Evolutionary conservation across 75 land plant species (phyloP), one percentile per base, ranked within the genome.

Genomic region (Pinus albicaulis): DNA sequence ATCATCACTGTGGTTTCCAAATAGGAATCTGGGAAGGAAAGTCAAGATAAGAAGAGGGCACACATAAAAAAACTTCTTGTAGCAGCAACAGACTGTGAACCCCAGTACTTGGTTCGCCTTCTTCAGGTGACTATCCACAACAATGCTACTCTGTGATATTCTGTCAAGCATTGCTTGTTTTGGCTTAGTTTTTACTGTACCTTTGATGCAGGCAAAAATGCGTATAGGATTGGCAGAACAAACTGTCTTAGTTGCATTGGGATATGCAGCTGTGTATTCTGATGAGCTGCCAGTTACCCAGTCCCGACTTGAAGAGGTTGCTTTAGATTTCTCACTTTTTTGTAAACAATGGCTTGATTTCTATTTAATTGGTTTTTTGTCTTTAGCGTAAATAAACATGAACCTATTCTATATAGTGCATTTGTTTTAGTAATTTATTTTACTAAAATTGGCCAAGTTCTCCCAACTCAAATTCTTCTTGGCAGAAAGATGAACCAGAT

Each of bases 81-180:
- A 74, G 99, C 99, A 31, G 98, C 99, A 38, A 93, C 92, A 56
- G 99, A 98, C 58, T 98, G 98, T 82, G 99, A 98, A 81, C 99
- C 99, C 63, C 85, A 72, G 80, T 97, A 92, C 79, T 38, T 97
- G 17, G 87, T 92, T 76, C 98, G 98, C 23, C 83, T 97, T n/a
- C 88, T 95, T 52, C 99, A 96, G 97, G 99, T 96, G 44, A 17
- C 25, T 44, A 52, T 68, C 13, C 58, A 5, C 59, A 7, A 24
- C 1, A 44, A 56, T 17, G 13, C 20, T 55, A 24, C 28, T 60
- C 38, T 31, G 41, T 48, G 7, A 34, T 57, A 22, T 22, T 62
- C 22, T 52, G 22, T 23, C 25, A 26, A 3, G 59, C 77, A 25
- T 38, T 20, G 4, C 53, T 73, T 11, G 13, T 62, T 28, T 31